A percentile compares a stretch with the other conserved stretches of the same genome.
These are phyloP conservation scores for Puya raimondii DNA, from an alignment of 176 grass and related monocot species.

Conservation along the genomic window DNA sequence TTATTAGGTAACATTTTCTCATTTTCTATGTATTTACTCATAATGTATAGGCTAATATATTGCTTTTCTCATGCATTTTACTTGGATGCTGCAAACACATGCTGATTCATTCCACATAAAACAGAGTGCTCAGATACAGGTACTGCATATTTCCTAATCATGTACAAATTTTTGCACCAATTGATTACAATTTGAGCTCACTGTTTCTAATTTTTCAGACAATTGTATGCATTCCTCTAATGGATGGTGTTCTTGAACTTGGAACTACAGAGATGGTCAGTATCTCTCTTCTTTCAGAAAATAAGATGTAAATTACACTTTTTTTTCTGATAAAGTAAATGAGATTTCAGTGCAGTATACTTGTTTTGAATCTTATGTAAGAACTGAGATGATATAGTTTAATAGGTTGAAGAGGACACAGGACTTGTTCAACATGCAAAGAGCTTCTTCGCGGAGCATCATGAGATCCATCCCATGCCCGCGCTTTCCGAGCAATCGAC, in stretches of 20 bases:
- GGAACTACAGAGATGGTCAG: conserved; percentile 58
- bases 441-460: conserved; percentile 51
- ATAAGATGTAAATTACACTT: neutral
- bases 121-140: conserved; percentile 85
- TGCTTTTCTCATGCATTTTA: conserved; percentile 3
- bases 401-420: conserved; percentile 69
- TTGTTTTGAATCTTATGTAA: neutral
- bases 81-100: conserved; percentile 14
- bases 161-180: too few species aligned
- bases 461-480: conserved; percentile 32
- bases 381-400: conserved; percentile 5
- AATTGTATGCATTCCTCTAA: conserved; percentile 60
- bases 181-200: too few species aligned
- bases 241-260: conserved; percentile 68
- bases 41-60: neutral
- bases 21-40: neutral
- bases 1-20: neutral
- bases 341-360: neutral
- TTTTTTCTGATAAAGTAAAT: neutral
- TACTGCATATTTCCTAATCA: conserved; percentile 16
- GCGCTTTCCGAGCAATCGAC: conserved; percentile 68
- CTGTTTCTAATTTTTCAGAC: conserved; percentile 32
- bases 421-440: conserved; percentile 48
- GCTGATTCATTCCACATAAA: neutral
- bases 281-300: neutral